Conservation (phyloP, 495 filamentous ascomycete genomes). For the Aspergillus saccharolyticus region DNA sequence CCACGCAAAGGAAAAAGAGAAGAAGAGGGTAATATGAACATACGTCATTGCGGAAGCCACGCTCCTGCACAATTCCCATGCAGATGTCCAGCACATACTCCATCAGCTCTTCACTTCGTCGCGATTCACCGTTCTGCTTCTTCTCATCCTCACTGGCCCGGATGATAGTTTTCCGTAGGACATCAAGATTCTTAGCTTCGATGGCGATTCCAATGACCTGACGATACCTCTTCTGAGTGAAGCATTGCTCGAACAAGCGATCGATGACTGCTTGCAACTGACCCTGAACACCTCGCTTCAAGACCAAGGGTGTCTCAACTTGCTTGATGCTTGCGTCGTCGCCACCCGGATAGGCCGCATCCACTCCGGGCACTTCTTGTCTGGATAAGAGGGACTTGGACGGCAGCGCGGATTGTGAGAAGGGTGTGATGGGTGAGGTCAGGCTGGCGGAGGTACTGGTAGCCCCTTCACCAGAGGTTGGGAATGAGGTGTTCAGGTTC, state of each 20-base stretch:
- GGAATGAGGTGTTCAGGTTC: slow-evolving; percentile 70
- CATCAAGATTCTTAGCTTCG: slow-evolving; percentile 87
- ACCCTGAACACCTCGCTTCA: slow-evolving; percentile 55
- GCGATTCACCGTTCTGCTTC: slow-evolving; percentile 52
- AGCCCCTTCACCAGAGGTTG: slow-evolving; percentile 53
- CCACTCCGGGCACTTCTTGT: slow-evolving; percentile 59
- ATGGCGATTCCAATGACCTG: slow-evolving; percentile 99
- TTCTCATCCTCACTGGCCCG: slow-evolving; percentile 75
- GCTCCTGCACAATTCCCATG: slow-evolving; percentile 96
- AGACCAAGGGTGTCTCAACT: slow-evolving; percentile 49
- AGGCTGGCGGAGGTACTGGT: slow-evolving; percentile 65
- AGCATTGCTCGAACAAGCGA: slow-evolving; percentile 85
- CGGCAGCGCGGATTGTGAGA: slow-evolving; percentile 83
- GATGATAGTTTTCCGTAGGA: slow-evolving; percentile 82
- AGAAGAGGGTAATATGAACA: slow-evolving; percentile 22
- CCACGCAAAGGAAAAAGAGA: slow-evolving; percentile 6
- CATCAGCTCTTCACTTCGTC: slow-evolving; percentile 84
- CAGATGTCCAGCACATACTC: slow-evolving; percentile 95
- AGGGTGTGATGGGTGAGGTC: slow-evolving; percentile 84
- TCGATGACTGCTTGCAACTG: slow-evolving; percentile 79
- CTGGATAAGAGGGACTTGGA: slow-evolving; percentile 90
- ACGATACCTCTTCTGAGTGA: slow-evolving; percentile 78
- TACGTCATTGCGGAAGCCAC: slow-evolving; percentile 74
- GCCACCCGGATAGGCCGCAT: slow-evolving; percentile 49
- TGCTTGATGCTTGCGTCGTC: slow-evolving; percentile 49